Percentiles rank a stretch among this genome's conserved stretches.
These are phyloP conservation scores for Solanum acaule DNA, from an alignment of 257 asterid species.

Conservation along the genomic window DNA sequence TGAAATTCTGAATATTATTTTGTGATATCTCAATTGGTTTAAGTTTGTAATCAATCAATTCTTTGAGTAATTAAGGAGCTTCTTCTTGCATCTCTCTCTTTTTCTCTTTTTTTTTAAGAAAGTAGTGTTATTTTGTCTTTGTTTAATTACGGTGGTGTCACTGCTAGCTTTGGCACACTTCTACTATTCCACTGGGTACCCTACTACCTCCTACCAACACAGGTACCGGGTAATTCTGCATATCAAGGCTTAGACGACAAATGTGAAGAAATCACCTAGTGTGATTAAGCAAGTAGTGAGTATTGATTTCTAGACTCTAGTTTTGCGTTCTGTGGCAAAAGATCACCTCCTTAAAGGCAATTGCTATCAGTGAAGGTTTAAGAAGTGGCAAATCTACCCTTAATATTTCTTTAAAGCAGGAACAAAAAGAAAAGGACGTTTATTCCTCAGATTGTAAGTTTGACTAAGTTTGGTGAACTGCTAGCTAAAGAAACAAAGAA, in stretches of 20 bases:
- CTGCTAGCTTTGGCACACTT: neutral
- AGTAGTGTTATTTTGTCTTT: neutral
- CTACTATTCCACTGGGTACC: neutral
- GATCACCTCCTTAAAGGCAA: neutral
- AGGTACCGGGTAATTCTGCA: neutral
- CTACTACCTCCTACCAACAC: neutral
- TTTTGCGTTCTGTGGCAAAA: neutral
- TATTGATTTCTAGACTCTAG: neutral
- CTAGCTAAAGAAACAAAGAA: neutral
- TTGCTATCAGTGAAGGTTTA: neutral
- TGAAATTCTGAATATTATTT: neutral
- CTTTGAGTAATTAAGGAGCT: neutral
- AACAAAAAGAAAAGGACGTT: neutral
- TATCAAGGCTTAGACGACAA: neutral
- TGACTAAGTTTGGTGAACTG: neutral
- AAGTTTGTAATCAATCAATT: neutral
- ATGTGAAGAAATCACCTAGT: neutral
- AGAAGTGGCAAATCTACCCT: neutral
- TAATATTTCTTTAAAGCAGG: neutral
- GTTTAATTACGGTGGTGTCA: neutral
- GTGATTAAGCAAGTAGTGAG: neutral
- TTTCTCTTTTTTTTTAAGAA: neutral
- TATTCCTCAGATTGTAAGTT: neutral
- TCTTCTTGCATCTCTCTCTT: neutral
- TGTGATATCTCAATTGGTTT: neutral